Evolutionary conservation across 2,329 filamentous ascomycete genomes (phyloP).

Genomic region (Tolypocladium guangdongense): DNA sequence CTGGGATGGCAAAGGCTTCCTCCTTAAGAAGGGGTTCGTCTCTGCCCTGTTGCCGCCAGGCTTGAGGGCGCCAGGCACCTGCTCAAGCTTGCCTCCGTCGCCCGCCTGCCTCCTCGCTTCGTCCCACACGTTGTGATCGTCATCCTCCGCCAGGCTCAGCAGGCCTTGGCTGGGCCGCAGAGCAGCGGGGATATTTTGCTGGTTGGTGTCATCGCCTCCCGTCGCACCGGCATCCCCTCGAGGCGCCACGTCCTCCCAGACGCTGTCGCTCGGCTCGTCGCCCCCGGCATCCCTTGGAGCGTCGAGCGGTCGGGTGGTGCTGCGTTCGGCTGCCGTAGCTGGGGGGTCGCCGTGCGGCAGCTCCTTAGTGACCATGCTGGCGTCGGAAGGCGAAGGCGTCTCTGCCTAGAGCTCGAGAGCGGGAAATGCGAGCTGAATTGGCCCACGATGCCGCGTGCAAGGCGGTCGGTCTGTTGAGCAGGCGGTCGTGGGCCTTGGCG

Average conservation of each 20-base stretch:
- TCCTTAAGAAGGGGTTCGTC: slow-evolving; percentile 44
- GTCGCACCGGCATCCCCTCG: neutral
- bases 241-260: slow-evolving; percentile 12
- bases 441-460: neutral
- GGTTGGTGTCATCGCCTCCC: neutral
- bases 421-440: neutral
- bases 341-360: neutral
- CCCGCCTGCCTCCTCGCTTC: slow-evolving; percentile 12
- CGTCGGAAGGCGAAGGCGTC: neutral
- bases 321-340: neutral
- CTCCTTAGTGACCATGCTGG: slow-evolving; percentile 4
- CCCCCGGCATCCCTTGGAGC: slow-evolving; percentile 11
- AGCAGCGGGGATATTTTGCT: slow-evolving; percentile 16
- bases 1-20: slow-evolving; percentile 21
- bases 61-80: slow-evolving; percentile 20
- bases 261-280: slow-evolving; percentile 9
- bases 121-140: slow-evolving; percentile 21
- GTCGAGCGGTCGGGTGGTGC: neutral
- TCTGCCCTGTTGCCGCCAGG: slow-evolving; percentile 24
- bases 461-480: neutral
- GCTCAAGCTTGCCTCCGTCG: slow-evolving; percentile 3
- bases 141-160: slow-evolving; percentile 10
- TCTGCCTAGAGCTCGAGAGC: neutral
- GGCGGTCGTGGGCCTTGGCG: too few species aligned
- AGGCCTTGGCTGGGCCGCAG: slow-evolving; percentile 20